A percentile compares a stretch with the other conserved stretches of the same genome.
Conservation (phyloP, 129 eudicot species). For the Ambrosia trifida region DNA sequence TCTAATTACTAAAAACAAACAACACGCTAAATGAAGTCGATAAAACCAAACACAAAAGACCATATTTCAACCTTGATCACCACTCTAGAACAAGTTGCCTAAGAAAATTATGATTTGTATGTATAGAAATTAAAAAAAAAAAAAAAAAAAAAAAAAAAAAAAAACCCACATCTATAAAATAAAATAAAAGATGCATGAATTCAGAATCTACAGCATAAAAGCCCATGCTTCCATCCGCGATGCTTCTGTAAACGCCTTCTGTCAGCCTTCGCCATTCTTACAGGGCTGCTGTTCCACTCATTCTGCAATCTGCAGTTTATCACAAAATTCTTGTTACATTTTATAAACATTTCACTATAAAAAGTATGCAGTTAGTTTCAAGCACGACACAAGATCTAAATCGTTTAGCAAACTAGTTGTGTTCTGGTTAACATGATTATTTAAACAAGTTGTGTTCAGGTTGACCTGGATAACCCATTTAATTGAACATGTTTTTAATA, state of each 20-base stretch:
- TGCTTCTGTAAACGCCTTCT: constrained; percentile 54
- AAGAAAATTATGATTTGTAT: constrained; percentile 26
- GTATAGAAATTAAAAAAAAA: too few species aligned
- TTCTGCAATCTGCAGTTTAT: constrained; percentile 55
- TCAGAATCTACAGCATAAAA: constrained; percentile 91
- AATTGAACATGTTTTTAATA: too few species aligned
- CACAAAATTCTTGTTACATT: background rate
- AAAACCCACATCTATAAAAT: constrained; percentile 33
- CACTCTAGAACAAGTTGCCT: constrained; percentile 30
- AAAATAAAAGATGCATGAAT: constrained; percentile 26
- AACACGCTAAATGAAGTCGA: constrained; percentile 5
- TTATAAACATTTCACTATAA: background rate
- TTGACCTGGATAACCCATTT: background rate
- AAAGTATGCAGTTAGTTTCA: background rate
- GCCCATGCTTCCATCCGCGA: constrained; percentile 65
- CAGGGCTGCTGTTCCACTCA: constrained; percentile 93
- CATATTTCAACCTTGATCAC: constrained; percentile 27
- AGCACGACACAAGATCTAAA: background rate
- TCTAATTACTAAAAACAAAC: constrained; percentile 9
- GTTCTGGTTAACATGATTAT: background rate
- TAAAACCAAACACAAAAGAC: constrained; percentile 9
- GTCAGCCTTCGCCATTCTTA: constrained; percentile 83
- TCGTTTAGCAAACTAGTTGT: background rate
- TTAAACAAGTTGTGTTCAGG: background rate
- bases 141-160: too few species aligned